Evolutionary conservation across 805 yeast genomes (phyloP), one percentile per base, ranked within the genome.

Genomic region (Wickerhamomyces mucosus): DNA sequence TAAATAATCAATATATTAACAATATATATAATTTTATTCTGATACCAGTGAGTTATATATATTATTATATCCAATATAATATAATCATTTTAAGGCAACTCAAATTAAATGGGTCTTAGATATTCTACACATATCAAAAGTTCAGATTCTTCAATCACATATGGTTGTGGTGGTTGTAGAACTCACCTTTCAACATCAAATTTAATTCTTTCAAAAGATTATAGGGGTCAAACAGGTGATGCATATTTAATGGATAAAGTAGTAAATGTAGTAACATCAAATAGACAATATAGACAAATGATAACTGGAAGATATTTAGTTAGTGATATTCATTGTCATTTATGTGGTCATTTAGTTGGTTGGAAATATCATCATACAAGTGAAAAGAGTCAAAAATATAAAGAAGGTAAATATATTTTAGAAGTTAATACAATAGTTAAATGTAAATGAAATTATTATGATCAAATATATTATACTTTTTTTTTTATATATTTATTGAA

Each of bases 291-390:
- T 25, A 56, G 71, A 18, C 51, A 59, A 24, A 77, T 77, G 83
- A 58, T 66, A 21, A 73, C 82, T 3, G 84, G 84, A 2, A 50
- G 53, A 22, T 77, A 74, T 42, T 47, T 59, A 1, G 79, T 77
- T 6, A 66, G 75, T 36, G 77, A 73, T 42, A 63, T 75, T 28
- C 45, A 49, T 33, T 77, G 84, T 46, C 69, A 65, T 33, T 68
- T 67, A 40, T 77, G 84, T 48, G 58, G 59, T 32, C 52, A 55
- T 10, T 49, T 65, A 30, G 59, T 77, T 10, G 84, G 83, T 6
- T 77, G 84, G 84, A 68, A 67, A 40, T 77, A 77, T 43, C 53
- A 72, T 31, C 58, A 58, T 38, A 63, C 75, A 28, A 64, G 61
- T 21, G 53, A 56, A 21, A 48, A 49, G 26, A 50, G 58, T 23